These are phyloP conservation scores for Aureobasidium sp. DNA, from an alignment of 2,329 filamentous ascomycete species.

Conservation along the genomic window DNA sequence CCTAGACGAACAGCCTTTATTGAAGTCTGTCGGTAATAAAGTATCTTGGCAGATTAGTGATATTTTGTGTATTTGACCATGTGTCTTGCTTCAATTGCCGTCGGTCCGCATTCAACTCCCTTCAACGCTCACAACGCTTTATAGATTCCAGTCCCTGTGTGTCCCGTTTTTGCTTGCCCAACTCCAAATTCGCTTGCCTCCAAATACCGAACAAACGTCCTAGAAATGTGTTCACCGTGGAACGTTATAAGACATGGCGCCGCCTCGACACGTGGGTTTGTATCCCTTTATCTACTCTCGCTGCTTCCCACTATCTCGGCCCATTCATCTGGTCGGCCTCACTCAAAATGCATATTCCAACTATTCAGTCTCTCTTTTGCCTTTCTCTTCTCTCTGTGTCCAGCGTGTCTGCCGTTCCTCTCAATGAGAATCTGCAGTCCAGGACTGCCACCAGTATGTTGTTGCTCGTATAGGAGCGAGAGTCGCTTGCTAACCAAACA, in stretches of 20 bases:
- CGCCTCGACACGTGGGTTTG: neutral
- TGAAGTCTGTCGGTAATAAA: neutral
- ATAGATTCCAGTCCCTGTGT: neutral
- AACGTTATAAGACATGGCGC: slow-evolving; percentile 10
- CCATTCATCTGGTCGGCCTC: neutral
- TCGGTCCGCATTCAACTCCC: neutral
- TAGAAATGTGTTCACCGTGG: neutral
- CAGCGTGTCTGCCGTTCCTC: slow-evolving; percentile 11
- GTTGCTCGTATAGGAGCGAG: neutral
- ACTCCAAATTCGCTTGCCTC: neutral
- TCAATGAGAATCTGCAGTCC: neutral
- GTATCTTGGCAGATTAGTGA: neutral
- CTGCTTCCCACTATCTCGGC: neutral
- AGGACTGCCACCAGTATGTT: slow-evolving; percentile 5
- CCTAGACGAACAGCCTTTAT: neutral
- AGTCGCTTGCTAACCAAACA: neutral
- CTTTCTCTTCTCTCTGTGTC: slow-evolving; percentile 6
- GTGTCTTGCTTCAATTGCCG: slow-evolving; percentile 12
- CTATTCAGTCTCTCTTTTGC: slow-evolving; percentile 8
- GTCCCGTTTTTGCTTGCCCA: neutral
- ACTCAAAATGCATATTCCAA: slow-evolving; percentile 9
- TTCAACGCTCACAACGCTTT: slow-evolving; percentile 4
- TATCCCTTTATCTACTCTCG: neutral
- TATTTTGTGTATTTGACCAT: neutral
- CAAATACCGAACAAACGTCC: slow-evolving; percentile 4